phyloP scores from a whole-genome alignment of 2,329 filamentous ascomycete genomes.

The Lizonia empirigonia region DNA sequence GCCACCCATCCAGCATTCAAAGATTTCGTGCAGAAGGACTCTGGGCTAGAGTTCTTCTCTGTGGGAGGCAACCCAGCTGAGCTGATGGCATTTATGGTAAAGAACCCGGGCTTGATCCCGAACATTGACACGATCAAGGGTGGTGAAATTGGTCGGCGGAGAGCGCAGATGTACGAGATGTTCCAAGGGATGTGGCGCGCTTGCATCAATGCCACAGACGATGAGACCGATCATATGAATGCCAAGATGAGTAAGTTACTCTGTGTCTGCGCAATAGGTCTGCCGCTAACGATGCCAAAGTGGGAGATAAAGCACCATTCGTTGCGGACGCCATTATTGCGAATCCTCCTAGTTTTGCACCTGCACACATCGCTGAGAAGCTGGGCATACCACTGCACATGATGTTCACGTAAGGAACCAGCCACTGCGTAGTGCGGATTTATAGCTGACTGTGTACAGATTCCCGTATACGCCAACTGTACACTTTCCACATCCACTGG shows the following conservation, averaged over 20 bases:
- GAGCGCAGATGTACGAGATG: conserved; percentile 78
- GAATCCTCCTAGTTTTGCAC: conserved; percentile 78
- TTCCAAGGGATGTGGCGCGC: conserved; percentile 82
- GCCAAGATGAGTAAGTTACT: conserved; percentile 60
- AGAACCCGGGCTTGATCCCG: conserved; percentile 79
- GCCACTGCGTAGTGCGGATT: background rate
- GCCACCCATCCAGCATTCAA: conserved; percentile 80
- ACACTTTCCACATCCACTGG: conserved; percentile 77
- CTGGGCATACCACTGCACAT: conserved; percentile 76
- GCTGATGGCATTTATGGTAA: conserved; percentile 88
- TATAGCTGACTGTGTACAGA: conserved; percentile 37
- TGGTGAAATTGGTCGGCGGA: conserved; percentile 71
- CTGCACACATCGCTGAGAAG: conserved; percentile 76
- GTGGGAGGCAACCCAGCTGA: conserved; percentile 80
- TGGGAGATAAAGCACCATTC: conserved; percentile 71
- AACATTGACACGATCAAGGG: conserved; percentile 72
- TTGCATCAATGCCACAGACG: conserved; percentile 75
- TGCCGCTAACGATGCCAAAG: conserved; percentile 27
- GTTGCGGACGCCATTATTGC: conserved; percentile 83
- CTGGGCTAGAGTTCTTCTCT: conserved; percentile 77
- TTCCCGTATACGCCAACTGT: conserved; percentile 79
- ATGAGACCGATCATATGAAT: conserved; percentile 64
- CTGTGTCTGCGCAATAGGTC: no score
- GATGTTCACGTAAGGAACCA: conserved; percentile 79
- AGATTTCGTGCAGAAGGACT: conserved; percentile 74